Conservation (phyloP, 768 basidiomycete genomes). For the Rhizopogon rudus region DNA sequence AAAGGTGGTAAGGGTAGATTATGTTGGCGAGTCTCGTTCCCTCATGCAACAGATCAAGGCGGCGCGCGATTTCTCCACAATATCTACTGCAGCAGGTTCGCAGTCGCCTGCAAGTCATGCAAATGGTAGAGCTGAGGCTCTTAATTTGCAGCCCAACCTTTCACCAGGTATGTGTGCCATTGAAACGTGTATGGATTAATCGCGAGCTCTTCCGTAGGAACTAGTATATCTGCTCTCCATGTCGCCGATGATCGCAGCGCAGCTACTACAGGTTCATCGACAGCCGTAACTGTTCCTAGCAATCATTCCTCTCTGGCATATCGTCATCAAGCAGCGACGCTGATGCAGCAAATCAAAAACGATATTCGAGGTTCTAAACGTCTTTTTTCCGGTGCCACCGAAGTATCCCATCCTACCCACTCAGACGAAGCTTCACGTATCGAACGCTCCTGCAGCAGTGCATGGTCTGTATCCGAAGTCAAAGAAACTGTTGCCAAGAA, state of each 20-base stretch:
- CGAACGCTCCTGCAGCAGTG: slow-evolving; percentile 19
- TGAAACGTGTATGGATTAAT: background rate
- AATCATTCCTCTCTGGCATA: slow-evolving; percentile 62
- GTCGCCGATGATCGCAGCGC: slow-evolving; percentile 12
- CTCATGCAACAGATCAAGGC: slow-evolving; percentile 80
- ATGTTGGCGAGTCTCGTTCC: slow-evolving; percentile 70
- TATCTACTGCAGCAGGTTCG: slow-evolving; percentile 55
- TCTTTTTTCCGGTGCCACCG: slow-evolving; percentile 63
- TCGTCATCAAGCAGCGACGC: slow-evolving; percentile 67
- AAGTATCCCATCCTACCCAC: slow-evolving; percentile 37
- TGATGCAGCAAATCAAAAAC: slow-evolving; percentile 84
- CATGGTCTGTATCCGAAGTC: slow-evolving; percentile 28
- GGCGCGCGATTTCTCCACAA: slow-evolving; percentile 72
- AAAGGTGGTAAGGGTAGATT: slow-evolving; percentile 50
- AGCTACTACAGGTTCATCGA: slow-evolving; percentile 19
- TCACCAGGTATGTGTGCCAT: slow-evolving; percentile 1
- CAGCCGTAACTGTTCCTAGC: slow-evolving; percentile 26
- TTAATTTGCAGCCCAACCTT: background rate
- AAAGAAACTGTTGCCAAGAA: slow-evolving; percentile 28
- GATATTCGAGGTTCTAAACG: slow-evolving; percentile 70
- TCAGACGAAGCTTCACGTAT: slow-evolving; percentile 12
- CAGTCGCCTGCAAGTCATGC: slow-evolving; percentile 22
- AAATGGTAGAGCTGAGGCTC: background rate
- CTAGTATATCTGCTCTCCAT: background rate
- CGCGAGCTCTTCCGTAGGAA: background rate